A percentile compares a stretch with the other conserved stretches of the same genome.
Conservation (phyloP, 192 early-diverging fungal species). For the Chytriomyces sp. region DNA sequence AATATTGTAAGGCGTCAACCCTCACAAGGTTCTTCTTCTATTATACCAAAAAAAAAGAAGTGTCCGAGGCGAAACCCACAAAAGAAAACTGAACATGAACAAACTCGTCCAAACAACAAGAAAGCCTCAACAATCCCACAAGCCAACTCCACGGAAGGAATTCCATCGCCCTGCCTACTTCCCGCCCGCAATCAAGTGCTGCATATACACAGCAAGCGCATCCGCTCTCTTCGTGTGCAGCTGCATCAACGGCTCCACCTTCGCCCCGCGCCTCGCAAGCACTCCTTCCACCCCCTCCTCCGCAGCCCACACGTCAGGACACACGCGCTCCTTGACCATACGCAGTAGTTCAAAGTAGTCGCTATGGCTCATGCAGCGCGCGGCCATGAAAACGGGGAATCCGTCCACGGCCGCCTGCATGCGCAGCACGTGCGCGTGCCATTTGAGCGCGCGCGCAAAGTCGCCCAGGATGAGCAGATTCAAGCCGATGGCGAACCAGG, state of each 20-base stretch:
- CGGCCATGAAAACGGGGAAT: slow-evolving; percentile 46
- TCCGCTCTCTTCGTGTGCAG: slow-evolving; percentile 40
- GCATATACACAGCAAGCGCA: slow-evolving; percentile 28
- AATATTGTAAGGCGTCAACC: no score
- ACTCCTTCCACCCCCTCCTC: neutral
- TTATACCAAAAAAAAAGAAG: no score
- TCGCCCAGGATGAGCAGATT: slow-evolving; percentile 44
- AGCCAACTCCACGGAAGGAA: no score
- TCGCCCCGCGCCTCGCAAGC: neutral
- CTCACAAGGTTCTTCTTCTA: no score
- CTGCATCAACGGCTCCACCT: slow-evolving; percentile 27
- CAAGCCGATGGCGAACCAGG: slow-evolving; percentile 45
- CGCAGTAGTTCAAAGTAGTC: slow-evolving; percentile 45
- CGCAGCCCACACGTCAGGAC: neutral
- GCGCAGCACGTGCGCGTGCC: slow-evolving; percentile 37
- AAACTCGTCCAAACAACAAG: no score
- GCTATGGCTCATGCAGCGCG: slow-evolving; percentile 46
- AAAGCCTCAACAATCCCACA: no score
- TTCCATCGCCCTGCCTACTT: no score
- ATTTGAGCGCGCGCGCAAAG: slow-evolving; percentile 29
- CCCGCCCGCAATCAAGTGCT: neutral
- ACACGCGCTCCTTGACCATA: slow-evolving; percentile 4
- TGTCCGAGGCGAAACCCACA: no score
- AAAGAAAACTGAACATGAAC: no score
- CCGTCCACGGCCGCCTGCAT: slow-evolving; percentile 36